These are phyloP conservation scores for Linderniella brevidens DNA, from an alignment of 257 asterid species.

Conservation along the genomic window DNA sequence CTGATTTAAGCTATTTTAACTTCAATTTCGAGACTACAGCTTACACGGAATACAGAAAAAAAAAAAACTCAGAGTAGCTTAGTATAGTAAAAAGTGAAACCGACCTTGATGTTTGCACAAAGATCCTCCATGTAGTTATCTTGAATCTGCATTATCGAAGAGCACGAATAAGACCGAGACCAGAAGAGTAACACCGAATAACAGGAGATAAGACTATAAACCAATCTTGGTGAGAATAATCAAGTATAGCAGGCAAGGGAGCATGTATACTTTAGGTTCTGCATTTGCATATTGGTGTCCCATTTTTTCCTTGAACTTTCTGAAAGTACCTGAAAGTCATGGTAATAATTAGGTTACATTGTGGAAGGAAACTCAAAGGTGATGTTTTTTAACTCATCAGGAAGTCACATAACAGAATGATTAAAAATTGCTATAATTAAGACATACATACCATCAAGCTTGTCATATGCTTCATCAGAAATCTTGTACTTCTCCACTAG, in stretches of 20 bases:
- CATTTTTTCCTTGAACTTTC: slow-evolving; percentile 82
- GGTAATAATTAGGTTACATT: slow-evolving; percentile 3
- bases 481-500: slow-evolving; percentile 90
- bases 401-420: too few relatives aligned
- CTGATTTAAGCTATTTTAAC: too few relatives aligned
- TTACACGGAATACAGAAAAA: too few relatives aligned
- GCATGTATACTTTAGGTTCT: slow-evolving; percentile 38
- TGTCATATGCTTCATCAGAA: slow-evolving; percentile 81
- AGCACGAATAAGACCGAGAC: neutral
- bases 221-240: slow-evolving; percentile 4
- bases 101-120: slow-evolving; percentile 60
- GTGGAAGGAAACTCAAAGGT: neutral
- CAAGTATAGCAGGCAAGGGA: slow-evolving; percentile 6
- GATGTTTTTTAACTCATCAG: too few relatives aligned
- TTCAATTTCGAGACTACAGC: too few relatives aligned
- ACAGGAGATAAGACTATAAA: neutral
- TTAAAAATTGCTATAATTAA: too few relatives aligned
- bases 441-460: slow-evolving; percentile 49
- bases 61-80: too few relatives aligned
- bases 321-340: slow-evolving; percentile 66
- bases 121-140: slow-evolving; percentile 71
- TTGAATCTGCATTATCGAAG: slow-evolving; percentile 24
- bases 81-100: slow-evolving; percentile 1
- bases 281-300: slow-evolving; percentile 29
- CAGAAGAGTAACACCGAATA: too few relatives aligned